These are phyloP conservation scores for Thielaviopsis musarum DNA, from an alignment of 2,329 filamentous ascomycete species.

Conservation along the genomic window DNA sequence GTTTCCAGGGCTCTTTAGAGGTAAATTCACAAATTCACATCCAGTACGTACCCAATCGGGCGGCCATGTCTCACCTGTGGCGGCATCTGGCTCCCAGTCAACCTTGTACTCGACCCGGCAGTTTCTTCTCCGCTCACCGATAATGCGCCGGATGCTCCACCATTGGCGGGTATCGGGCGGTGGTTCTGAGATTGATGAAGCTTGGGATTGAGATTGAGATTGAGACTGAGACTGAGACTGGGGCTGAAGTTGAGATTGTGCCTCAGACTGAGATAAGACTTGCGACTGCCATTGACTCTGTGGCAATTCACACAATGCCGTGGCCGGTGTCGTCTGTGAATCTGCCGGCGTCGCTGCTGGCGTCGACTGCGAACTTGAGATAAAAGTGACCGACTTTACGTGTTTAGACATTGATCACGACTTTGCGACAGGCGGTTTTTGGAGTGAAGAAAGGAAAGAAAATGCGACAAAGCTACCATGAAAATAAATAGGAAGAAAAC, in stretches of 20 bases:
- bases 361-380: background rate
- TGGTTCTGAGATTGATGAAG: too few relatives aligned
- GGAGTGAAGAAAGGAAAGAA: background rate
- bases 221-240: background rate
- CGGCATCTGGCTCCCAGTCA: slow-evolving; percentile 9
- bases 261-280: background rate
- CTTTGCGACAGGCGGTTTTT: background rate
- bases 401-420: background rate
- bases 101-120: slow-evolving; percentile 9
- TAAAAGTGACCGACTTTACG: background rate
- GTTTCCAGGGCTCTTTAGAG: background rate
- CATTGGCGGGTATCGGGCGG: background rate
- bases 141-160: slow-evolving; percentile 10
- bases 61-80: slow-evolving; percentile 8
- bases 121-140: slow-evolving; percentile 2
- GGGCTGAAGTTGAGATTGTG: background rate
- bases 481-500: background rate
- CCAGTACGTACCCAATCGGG: slow-evolving; percentile 9
- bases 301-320: background rate
- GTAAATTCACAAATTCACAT: background rate
- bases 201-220: background rate
- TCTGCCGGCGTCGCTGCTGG: background rate
- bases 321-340: background rate
- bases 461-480: background rate
- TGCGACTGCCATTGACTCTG: background rate